Evolutionary conservation across 768 basidiomycete genomes (phyloP).

Genomic region (Kwoniella mangroviensis): DNA sequence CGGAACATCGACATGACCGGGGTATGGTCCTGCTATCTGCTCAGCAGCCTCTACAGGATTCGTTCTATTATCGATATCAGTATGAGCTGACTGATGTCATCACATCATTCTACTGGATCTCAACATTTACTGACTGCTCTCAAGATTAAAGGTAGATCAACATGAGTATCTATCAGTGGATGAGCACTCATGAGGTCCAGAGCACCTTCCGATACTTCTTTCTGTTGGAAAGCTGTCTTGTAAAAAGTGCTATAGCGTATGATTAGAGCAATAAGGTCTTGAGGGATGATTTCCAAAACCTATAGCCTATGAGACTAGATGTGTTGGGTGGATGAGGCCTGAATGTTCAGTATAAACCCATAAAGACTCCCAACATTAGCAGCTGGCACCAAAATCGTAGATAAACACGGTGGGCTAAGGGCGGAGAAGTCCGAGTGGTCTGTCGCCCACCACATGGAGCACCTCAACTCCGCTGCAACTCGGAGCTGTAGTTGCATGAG

Average conservation of each 20-base stretch:
- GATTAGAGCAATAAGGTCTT: no score
- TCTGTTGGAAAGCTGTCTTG: background rate
- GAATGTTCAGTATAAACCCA: no score
- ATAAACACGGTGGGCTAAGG: background rate
- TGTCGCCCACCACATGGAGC: background rate
- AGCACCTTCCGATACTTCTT: background rate
- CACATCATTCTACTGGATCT: background rate
- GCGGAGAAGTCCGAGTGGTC: background rate
- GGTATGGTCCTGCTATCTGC: background rate
- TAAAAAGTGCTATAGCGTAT: no score
- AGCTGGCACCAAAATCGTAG: no score
- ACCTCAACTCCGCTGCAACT: no score
- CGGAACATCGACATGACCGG: conserved; percentile 23
- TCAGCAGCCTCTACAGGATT: conserved; percentile 17
- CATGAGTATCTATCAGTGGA: conserved; percentile 23
- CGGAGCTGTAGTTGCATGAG: background rate
- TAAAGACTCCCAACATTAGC: no score
- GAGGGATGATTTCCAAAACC: no score
- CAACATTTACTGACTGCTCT: conserved; percentile 7
- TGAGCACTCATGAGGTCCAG: conserved; percentile 8
- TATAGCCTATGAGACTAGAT: no score
- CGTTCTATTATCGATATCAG: background rate
- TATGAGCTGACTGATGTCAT: no score
- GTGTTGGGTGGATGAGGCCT: no score
- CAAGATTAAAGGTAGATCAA: conserved; percentile 19